Evolutionary conservation across 148 eudicot species (phyloP), one percentile per base, ranked within the genome.

Genomic region (Diospyros lotus): DNA sequence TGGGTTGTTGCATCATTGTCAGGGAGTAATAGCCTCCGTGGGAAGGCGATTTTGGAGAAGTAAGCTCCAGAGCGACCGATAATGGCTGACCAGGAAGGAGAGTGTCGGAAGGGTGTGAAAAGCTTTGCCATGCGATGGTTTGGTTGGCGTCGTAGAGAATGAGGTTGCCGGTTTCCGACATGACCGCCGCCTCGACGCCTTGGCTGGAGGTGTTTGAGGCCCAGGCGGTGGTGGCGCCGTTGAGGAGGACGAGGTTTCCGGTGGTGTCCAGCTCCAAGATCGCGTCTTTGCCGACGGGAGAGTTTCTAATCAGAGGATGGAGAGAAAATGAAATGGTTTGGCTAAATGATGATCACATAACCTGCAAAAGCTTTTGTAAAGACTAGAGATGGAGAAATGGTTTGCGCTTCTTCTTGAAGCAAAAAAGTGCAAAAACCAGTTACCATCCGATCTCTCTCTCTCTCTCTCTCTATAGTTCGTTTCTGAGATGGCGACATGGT

Each of bases 61-160:
- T 82, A 3, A 89, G 89, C 76, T 84, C 86, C 28, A 80, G 80
- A 11, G 89, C 77, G 61, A 46, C 90, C 1, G 89, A 80, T 56
- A 94, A 69, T 13, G 95, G 90, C 64, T 94, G 98, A 55, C 91
- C 93, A 0, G 98, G 98, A 53, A 94, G 84, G 71, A 91, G 91
- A 0, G 98, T 94, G 76, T 94, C 95, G 2, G 95, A 81, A 4
- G 98, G 98, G 69, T 89, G 86, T 1, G 93, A 87, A 71, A 90
- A 93, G 79, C 87, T 87, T 69, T 93, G 91, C 93, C 94, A 94
- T 0, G 81, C 70, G 44, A 86, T 77, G 14, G 52, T 62, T 17
- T 62, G 80, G 51, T 69, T 54, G 18, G 68, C 10, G 54, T 76
- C 67, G 85, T 86, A 89, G 54, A 91, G 81, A 44, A 91, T 76